Base-by-base conservation (phyloP, 805 yeast species). In the Metschnikowia hibisci region DNA sequence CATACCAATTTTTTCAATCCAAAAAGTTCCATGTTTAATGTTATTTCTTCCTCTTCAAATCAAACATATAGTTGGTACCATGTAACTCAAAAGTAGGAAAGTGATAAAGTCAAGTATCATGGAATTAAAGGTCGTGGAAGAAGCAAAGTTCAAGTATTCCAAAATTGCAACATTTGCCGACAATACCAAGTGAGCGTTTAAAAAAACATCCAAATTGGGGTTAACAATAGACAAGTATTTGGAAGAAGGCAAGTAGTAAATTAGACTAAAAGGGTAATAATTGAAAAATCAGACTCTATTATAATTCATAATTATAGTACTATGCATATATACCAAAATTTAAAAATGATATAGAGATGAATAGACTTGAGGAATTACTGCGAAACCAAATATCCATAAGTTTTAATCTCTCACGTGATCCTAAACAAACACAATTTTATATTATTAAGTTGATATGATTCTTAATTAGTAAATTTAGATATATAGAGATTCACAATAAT, bases 241-340 rank as follows among this genome's bases (percentile, higher is more conserved):
- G 47, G 71, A 66, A 37, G 56, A 62, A n/a, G 73, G 73, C 52
- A 68, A 61, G 10, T n/a, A n/a, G n/a, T n/a, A n/a, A n/a, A n/a
- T n/a, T n/a, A n/a, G n/a, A n/a, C n/a, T n/a, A n/a, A n/a, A n/a
- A n/a, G n/a, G n/a, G n/a, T n/a, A n/a, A n/a, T n/a, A n/a, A n/a
- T n/a, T n/a, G n/a, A n/a, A n/a, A n/a, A n/a, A n/a, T n/a, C n/a
- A n/a, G n/a, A n/a, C n/a, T n/a, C n/a, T n/a, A n/a, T n/a, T n/a
- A n/a, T n/a, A n/a, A n/a, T n/a, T n/a, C n/a, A n/a, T n/a, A n/a
- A n/a, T n/a, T n/a, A n/a, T n/a, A n/a, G n/a, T n/a, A n/a, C n/a
- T n/a, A n/a, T n/a, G n/a, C n/a, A n/a, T n/a, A n/a, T n/a, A n/a
- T n/a, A n/a, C n/a, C n/a, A n/a, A n/a, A n/a, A n/a, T n/a, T n/a